Evolutionary conservation across 257 asterid species (phyloP), one percentile per base, ranked within the genome.

Genomic region (Petrea volubilis): DNA sequence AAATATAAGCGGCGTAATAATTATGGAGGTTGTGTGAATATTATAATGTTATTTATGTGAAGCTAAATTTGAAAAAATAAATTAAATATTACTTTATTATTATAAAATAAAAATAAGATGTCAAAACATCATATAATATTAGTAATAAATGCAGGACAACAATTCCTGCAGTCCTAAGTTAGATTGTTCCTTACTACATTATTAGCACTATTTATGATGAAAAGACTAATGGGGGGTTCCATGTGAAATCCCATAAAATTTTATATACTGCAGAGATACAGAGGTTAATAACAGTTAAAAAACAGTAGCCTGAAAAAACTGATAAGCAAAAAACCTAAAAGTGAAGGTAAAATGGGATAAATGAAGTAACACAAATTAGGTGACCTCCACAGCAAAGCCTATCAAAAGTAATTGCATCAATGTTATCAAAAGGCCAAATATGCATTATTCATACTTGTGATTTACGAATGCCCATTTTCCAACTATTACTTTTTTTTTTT

Each of bases 231-330:
- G 21, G 9, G 8, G 31, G 67, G 40, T 70, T 60, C 78, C 78
- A 67, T 74, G 58, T 60, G 74, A 67, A 78, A 34, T n/a, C 17
- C 72, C 50, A 49, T 41, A 50, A 6, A 29, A 0, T 29, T 31
- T 17, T 31, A 18, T 0, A 29, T 11, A 44, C 78, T 66, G 81
- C 47, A 27, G 31, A 9, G 28, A 66, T 36, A 64, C 72, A 73
- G 70, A 20, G 44, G 46, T 59, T 33, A 15, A 28, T 59, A 52
- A 31, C 60, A 43, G 75, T 70, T 36, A 64, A 47, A 31, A 52
- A 71, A 74, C 74, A 72, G 80, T 24, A 67, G 65, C 70, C 73
- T 77, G 85, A 81, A 74, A 52, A 60, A 85, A 82, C 72, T 61
- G 78, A 82, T 74, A 76, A 76, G 77, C 52, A 63, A 67, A 46